Evolutionary conservation across 805 yeast species (phyloP).

Genomic region (Pichia manshurica): DNA sequence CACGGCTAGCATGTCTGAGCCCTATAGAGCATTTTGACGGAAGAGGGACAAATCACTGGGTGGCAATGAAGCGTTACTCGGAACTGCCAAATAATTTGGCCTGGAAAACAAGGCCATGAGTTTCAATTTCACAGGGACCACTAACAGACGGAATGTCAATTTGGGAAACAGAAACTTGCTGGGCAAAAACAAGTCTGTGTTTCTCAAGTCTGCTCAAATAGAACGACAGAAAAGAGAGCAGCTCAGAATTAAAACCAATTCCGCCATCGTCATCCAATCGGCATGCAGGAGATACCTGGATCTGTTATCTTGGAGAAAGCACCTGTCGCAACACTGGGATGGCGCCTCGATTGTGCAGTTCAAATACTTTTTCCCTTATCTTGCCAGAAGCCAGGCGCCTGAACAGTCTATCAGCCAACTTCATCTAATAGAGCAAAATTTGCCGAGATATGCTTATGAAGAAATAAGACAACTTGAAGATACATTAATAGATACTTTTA

Average conservation of each 20-base stretch:
- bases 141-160: slow-evolving; percentile 42
- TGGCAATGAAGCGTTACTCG: too few relatives aligned
- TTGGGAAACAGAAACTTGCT: slow-evolving; percentile 31
- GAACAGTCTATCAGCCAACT: slow-evolving; percentile 12
- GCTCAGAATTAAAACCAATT: slow-evolving; percentile 41
- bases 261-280: slow-evolving; percentile 48
- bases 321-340: slow-evolving; percentile 22
- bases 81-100: too few relatives aligned
- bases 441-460: neutral
- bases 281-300: slow-evolving; percentile 38
- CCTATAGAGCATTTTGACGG: too few relatives aligned
- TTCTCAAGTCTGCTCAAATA: slow-evolving; percentile 56
- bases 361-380: slow-evolving; percentile 26
- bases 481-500: neutral
- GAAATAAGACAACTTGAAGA: neutral
- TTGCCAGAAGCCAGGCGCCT: slow-evolving; percentile 13
- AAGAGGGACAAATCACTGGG: too few relatives aligned
- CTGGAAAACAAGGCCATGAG: neutral
- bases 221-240: slow-evolving; percentile 64
- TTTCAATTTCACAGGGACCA: slow-evolving; percentile 31
- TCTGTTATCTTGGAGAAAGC: slow-evolving; percentile 24
- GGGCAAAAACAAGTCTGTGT: slow-evolving; percentile 34
- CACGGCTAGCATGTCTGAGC: too few relatives aligned
- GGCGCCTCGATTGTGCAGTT: slow-evolving; percentile 24
- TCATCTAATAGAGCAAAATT: neutral